These are phyloP conservation scores for Flammula alnicola DNA, from an alignment of 1,284 basidiomycete species.

Conservation along the genomic window DNA sequence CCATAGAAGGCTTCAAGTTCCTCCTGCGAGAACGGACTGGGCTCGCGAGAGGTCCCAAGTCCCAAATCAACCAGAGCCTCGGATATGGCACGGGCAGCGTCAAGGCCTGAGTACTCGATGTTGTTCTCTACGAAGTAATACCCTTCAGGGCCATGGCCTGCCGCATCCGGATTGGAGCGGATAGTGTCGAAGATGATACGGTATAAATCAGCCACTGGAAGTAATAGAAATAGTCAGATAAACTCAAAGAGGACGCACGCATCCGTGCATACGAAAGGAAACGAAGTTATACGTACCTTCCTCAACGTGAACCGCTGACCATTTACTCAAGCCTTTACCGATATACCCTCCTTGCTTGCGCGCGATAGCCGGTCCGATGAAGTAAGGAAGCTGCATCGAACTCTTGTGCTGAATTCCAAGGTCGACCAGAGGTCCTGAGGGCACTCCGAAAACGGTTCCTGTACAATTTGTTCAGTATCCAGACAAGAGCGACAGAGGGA, in stretches of 20 bases:
- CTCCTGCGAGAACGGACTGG: slow-evolving; percentile 22
- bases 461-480: background rate
- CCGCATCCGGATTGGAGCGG: slow-evolving; percentile 15
- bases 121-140: slow-evolving; percentile 35
- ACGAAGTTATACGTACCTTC: slow-evolving; percentile 5
- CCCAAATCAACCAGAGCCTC: slow-evolving; percentile 22
- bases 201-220: slow-evolving; percentile 27
- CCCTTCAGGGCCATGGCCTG: slow-evolving; percentile 32
- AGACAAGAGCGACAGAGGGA: too few species aligned
- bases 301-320: slow-evolving; percentile 19
- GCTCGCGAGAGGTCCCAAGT: slow-evolving; percentile 10
- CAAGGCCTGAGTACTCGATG: slow-evolving; percentile 26
- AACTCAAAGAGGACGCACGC: too few species aligned
- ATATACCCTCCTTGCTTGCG: slow-evolving; percentile 40
- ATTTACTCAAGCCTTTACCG: slow-evolving; percentile 28
- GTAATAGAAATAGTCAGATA: background rate
- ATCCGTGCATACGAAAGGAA: background rate
- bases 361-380: slow-evolving; percentile 40
- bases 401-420: slow-evolving; percentile 42
- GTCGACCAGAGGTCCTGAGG: slow-evolving; percentile 44
- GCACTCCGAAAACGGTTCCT: slow-evolving; percentile 47
- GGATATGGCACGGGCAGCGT: slow-evolving; percentile 19
- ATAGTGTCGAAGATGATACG: slow-evolving; percentile 25
- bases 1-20: slow-evolving; percentile 20
- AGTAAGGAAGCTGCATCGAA: slow-evolving; percentile 44